Evolutionary conservation across 2,329 filamentous ascomycete species (phyloP), one percentile per base, ranked within the genome.

Genomic region (Fusarium tjaetaba): DNA sequence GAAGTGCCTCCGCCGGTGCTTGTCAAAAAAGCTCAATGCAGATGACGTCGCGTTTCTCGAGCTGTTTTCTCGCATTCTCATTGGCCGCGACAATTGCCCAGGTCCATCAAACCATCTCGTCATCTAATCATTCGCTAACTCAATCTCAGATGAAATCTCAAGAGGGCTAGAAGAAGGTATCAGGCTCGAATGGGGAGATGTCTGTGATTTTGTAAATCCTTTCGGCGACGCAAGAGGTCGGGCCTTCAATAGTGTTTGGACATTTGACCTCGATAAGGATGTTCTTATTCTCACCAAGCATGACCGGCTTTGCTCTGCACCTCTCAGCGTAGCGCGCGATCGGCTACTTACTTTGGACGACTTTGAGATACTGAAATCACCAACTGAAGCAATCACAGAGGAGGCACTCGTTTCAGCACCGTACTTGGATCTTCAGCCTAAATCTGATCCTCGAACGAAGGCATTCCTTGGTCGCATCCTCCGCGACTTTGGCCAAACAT

Each of bases 401-500:
- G 57, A 64, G 8, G 15, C 26, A 28, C 26, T 28, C 26, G 26
- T 28, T 28, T 28, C 58, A 55, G 60, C 10, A 24, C 72, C 62
- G 8, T 70, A 67, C 56, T 76, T 71, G 74, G 58, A 71, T 16
- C 72, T 72, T 20, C 42, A 70, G 24, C 14, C 70, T 15, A 18
- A 71, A 14, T 3, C 7, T 3, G 2, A 49, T 26, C 59, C 60
- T 7, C 38, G 68, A 22, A 11, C n/a, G 39, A 69, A 26, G n/a
- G 22, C 66, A 43, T 74, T 76, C 22, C 36, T 75, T 20, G 68
- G 68, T 8, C 48, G 43, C 8, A 18, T 77, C 0, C 53, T 78
- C 11, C 24, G 30, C 45, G 72, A 77, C 43, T 76, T 77, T 68
- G 59, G 57, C 4, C 51, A 70, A 38, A 55, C 49, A 15, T 76